phyloP scores from a whole-genome alignment of 331 rosid species.

The Saraca asoca region DNA sequence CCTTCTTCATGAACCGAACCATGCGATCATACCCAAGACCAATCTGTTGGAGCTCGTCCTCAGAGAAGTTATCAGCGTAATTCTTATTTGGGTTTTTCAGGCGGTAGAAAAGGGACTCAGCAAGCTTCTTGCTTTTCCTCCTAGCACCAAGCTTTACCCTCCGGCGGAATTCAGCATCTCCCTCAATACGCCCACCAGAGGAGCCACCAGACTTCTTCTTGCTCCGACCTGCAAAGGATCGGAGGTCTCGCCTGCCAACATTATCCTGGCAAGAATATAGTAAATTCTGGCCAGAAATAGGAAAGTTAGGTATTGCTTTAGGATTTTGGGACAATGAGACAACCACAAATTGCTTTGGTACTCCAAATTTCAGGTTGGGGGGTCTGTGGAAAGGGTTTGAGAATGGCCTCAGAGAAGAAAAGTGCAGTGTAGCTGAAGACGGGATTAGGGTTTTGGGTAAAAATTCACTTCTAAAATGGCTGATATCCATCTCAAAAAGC shows the following conservation, averaged over 20 bases:
- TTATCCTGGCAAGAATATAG: slow-evolving; percentile 1
- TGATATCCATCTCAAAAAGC: slow-evolving; percentile 40
- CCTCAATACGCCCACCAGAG: slow-evolving; percentile 62
- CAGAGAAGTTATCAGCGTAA: slow-evolving; percentile 72
- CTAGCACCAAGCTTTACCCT: slow-evolving; percentile 55
- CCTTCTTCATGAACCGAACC: slow-evolving; percentile 88
- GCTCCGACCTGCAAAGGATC: slow-evolving; percentile 67
- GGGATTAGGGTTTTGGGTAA: slow-evolving; percentile 59
- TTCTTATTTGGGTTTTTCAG: slow-evolving; percentile 62
- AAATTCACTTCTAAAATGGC: slow-evolving; percentile 34
- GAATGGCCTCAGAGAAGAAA: slow-evolving; percentile 44
- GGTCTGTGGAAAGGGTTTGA: slow-evolving; percentile 47
- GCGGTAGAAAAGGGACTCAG: slow-evolving; percentile 69
- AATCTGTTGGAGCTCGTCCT: slow-evolving; percentile 75
- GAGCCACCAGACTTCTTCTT: slow-evolving; percentile 52
- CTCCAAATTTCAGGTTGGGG: slow-evolving; percentile 41
- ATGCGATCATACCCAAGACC: slow-evolving; percentile 84
- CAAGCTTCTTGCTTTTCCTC: slow-evolving; percentile 56
- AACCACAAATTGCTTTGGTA: slow-evolving; percentile 35
- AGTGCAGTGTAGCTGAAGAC: slow-evolving; percentile 41
- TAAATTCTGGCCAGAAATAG: slow-evolving; percentile 19
- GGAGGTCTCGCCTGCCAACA: slow-evolving; percentile 40
- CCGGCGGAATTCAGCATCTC: slow-evolving; percentile 59
- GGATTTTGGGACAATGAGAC: slow-evolving; percentile 27
- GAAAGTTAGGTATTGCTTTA: slow-evolving; percentile 22